phyloP scores from a whole-genome alignment of 306 rosid genomes.

The Citrullus amarus region DNA sequence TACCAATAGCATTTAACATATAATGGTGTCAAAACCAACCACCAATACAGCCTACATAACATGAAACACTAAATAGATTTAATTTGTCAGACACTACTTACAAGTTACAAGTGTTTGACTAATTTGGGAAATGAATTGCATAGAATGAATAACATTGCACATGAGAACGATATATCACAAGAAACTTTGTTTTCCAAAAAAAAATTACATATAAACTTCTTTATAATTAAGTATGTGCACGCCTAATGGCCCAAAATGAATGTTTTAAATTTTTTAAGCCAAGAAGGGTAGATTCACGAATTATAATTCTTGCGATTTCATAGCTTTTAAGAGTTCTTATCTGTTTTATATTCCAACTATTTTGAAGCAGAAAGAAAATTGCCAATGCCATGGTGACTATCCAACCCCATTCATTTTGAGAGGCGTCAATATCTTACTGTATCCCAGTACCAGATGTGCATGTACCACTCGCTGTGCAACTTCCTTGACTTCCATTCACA shows the following conservation, averaged over 20 bases:
- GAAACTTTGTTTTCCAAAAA: not conserved
- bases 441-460: constrained; percentile 75
- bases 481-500: constrained; percentile 62
- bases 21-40: not conserved
- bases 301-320: not conserved
- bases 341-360: not conserved
- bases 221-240: not conserved
- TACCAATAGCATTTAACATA: not conserved
- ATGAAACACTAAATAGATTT: not conserved
- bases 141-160: not conserved
- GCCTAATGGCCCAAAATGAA: not conserved
- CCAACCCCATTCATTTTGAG: not conserved
- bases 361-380: not conserved
- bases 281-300: not conserved
- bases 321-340: not conserved
- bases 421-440: constrained; percentile 49
- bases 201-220: not conserved
- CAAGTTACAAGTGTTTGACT: not conserved
- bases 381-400: not conserved
- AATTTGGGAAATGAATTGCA: not conserved
- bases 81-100: too few species aligned
- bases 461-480: constrained; percentile 39
- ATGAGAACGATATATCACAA: not conserved
- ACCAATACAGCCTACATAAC: not conserved
- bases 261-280: not conserved